Base-by-base conservation (phyloP, 257 asterid genomes). In the Solanum pennellii region DNA sequence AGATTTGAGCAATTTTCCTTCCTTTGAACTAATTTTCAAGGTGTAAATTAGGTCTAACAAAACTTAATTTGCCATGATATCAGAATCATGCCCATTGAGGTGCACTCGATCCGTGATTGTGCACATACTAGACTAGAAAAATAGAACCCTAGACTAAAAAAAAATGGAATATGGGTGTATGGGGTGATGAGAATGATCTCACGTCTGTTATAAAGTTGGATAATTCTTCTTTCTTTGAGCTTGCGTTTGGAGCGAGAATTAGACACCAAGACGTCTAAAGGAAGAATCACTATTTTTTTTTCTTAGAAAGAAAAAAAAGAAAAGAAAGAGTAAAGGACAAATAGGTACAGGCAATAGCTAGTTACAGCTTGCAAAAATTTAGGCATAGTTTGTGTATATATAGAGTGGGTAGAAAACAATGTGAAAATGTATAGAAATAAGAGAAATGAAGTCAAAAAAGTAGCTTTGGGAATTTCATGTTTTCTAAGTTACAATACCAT, bases 391-490 rank as follows among this genome's bases (percentile, higher is more conserved):
- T 62, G 56, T 84, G 27, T 35, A 83, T 13, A 5, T 83, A 18
- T 23, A 68, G 23, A 60, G 76, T 23, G 45, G 39, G 37, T 60
- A 83, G 86, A 66, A 56, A 83, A 83, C 75, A 33, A 60, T 65
- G 77, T 60, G 25, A 27, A 39, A 65, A 35, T 60, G 23, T 23
- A 83, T 83, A 20, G 84, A 77, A 44, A 77, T 7, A 25, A 9
- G 87, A 84, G 77, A 84, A 10, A 84, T 84, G 41, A 84, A 84
- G 87, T 84, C 62, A 84, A 84, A 84, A 84, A 84, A 84, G 87
- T 62, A 77, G 27, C 12, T 62, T 44, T 84, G 74, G 77, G 37
- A 44, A 65, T 60, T 65, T 56, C 33, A 83, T 25, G 86, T 20
- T 83, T 83, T 83, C 42, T 20, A 25, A n/a, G 73, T 83, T 52